These are phyloP conservation scores for Aspergillus niger DNA, from an alignment of 2,329 filamentous ascomycete species.

Conservation along the genomic window DNA sequence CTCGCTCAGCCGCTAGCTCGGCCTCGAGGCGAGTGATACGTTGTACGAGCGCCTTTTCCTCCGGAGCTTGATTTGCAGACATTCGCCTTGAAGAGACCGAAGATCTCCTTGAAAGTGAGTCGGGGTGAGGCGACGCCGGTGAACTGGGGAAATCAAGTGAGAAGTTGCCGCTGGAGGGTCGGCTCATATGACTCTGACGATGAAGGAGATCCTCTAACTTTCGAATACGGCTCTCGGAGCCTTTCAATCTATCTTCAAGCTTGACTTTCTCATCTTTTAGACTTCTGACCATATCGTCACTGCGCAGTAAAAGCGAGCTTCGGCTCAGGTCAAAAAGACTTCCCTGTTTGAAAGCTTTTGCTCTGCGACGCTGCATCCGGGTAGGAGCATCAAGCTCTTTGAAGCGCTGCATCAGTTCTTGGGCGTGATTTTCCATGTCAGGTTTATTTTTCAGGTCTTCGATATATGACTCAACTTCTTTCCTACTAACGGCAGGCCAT, in stretches of 20 bases:
- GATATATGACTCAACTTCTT: slow-evolving; percentile 76
- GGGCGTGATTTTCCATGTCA: slow-evolving; percentile 65
- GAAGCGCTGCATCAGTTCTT: slow-evolving; percentile 74
- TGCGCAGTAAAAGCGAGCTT: slow-evolving; percentile 79
- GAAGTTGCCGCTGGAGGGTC: slow-evolving; percentile 56
- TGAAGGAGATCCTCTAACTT: slow-evolving; percentile 91
- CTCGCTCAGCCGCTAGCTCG: slow-evolving; percentile 73
- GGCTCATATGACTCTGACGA: slow-evolving; percentile 66
- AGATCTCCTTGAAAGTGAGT: slow-evolving; percentile 56
- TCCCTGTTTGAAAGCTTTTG: slow-evolving; percentile 94
- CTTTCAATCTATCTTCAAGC: slow-evolving; percentile 72
- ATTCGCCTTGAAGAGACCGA: slow-evolving; percentile 63
- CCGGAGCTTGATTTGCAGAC: slow-evolving; percentile 60
- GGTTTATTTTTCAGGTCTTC: slow-evolving; percentile 65
- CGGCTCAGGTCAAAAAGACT: slow-evolving; percentile 92
- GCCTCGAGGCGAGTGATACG: slow-evolving; percentile 71
- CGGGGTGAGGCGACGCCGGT: slow-evolving; percentile 45
- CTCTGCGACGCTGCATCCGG: slow-evolving; percentile 79
- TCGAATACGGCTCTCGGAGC: slow-evolving; percentile 85
- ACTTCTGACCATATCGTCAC: slow-evolving; percentile 76
- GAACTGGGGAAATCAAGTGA: slow-evolving; percentile 44
- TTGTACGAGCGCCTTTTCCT: slow-evolving; percentile 64
- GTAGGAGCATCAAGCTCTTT: slow-evolving; percentile 80
- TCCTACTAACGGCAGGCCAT: slow-evolving; percentile 76
- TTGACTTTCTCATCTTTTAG: slow-evolving; percentile 82